Evolutionary conservation across 371 early-diverging fungal genomes (phyloP).

Genomic region (Catenaria anguillulae): DNA sequence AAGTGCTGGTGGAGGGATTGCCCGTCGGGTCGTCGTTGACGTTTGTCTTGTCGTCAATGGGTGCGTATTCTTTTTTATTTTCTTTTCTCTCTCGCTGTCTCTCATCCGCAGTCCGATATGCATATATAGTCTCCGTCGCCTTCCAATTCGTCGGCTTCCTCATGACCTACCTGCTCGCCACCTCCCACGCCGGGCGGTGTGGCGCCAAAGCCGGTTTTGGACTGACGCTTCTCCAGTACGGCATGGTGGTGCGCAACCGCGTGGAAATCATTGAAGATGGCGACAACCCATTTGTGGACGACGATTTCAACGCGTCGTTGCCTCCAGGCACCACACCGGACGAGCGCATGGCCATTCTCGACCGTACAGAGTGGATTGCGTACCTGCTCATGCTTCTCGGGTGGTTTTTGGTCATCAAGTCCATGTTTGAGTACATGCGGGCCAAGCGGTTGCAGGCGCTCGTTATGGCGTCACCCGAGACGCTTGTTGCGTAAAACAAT

Average conservation of each 20-base stretch:
- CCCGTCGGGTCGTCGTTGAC: neutral
- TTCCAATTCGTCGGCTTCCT: constrained; percentile 57
- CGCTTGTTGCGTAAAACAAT: neutral
- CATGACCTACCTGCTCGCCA: constrained; percentile 48
- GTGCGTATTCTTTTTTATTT: neutral
- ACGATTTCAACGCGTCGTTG: neutral
- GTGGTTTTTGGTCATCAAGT: neutral
- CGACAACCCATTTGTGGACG: neutral
- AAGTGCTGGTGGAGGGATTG: constrained; percentile 3
- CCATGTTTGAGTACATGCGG: neutral
- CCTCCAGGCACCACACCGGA: constrained; percentile 5
- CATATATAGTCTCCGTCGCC: constrained; percentile 53
- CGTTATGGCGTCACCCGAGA: neutral
- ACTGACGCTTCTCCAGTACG: constrained; percentile 33
- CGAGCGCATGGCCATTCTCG: neutral
- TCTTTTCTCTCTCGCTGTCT: no score
- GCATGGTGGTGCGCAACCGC: constrained; percentile 27
- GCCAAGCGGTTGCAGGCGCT: neutral
- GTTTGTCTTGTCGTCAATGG: neutral
- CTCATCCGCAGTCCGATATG: no score
- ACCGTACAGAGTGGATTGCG: constrained; percentile 6
- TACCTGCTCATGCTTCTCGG: neutral
- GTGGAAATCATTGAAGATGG: neutral
- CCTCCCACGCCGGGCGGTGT: constrained; percentile 47
- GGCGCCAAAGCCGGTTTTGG: constrained; percentile 22